A percentile compares a stretch with the other conserved stretches of the same genome.
Evolutionary conservation across 495 filamentous ascomycete species (phyloP).

Genomic region (Poronia punctata): DNA sequence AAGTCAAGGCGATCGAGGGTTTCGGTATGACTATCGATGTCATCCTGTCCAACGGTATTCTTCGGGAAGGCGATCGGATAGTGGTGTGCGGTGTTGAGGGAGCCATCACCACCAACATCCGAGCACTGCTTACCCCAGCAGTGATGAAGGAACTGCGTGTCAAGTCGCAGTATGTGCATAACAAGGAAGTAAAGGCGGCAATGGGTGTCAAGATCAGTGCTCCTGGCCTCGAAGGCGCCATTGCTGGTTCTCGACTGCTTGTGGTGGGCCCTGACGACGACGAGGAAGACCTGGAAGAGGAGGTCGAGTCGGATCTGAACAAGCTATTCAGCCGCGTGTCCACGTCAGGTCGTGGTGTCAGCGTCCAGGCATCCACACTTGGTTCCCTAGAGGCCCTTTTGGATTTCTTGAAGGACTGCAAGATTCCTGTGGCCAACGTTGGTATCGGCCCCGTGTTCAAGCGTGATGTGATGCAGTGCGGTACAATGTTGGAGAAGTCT

Average conservation of each 20-base stretch:
- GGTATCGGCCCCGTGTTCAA: slow-evolving; percentile 98
- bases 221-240: slow-evolving; percentile 91
- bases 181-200: slow-evolving; percentile 98
- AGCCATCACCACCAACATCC: slow-evolving; percentile 87
- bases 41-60: slow-evolving; percentile 89
- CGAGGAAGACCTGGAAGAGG: slow-evolving; percentile 90
- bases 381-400: slow-evolving; percentile 95
- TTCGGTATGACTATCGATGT: slow-evolving; percentile 99
- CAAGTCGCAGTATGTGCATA: slow-evolving; percentile 91
- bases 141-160: slow-evolving; percentile 90
- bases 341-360: slow-evolving; percentile 86
- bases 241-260: slow-evolving; percentile 90
- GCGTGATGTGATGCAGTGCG: slow-evolving; percentile 95
- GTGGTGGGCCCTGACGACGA: slow-evolving; percentile 94
- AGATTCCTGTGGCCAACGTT: slow-evolving; percentile 96
- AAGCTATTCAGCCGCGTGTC: slow-evolving; percentile 84
- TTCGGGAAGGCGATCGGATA: slow-evolving; percentile 90
- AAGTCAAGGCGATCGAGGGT: slow-evolving; percentile 98
- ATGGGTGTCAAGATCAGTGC: slow-evolving; percentile 98
- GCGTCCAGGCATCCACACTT: slow-evolving; percentile 93
- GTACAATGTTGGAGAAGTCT: slow-evolving; percentile 92
- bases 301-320: slow-evolving; percentile 93
- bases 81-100: slow-evolving; percentile 94
- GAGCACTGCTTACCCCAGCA: slow-evolving; percentile 92
- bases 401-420: slow-evolving; percentile 87